Evolutionary conservation across 495 filamentous ascomycete genomes (phyloP).

Genomic region (Hypoxylon perforatum): DNA sequence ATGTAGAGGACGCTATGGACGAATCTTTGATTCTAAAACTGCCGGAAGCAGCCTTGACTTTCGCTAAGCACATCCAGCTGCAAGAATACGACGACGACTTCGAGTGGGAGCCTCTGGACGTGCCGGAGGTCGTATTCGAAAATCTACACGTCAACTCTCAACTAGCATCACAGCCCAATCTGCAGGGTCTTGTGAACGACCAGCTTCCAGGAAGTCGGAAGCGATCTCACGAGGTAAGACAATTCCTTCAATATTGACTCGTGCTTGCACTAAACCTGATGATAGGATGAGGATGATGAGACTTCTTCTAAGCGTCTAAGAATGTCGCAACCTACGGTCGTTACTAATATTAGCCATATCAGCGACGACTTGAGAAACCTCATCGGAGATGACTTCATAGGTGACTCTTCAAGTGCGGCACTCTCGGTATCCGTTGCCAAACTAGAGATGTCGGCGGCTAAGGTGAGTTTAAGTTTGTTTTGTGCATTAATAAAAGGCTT

Average conservation of each 20-base stretch:
- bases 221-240: conserved; percentile 51
- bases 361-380: conserved; percentile 39
- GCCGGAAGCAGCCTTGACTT: conserved; percentile 48
- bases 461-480: conserved; percentile 36
- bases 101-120: conserved; percentile 46
- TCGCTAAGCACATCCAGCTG: conserved; percentile 47
- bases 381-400: conserved; percentile 32
- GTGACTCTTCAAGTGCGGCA: conserved; percentile 23
- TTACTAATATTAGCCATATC: conserved; percentile 31
- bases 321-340: conserved; percentile 42
- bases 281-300: conserved; percentile 47
- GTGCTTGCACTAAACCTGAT: conserved; percentile 18
- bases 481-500: background rate
- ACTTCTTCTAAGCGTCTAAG: conserved; percentile 31
- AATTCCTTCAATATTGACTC: background rate
- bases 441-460: conserved; percentile 49
- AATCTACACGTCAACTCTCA: conserved; percentile 39
- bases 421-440: conserved; percentile 46
- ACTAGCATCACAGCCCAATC: conserved; percentile 19
- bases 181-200: conserved; percentile 9
- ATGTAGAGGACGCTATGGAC: conserved; percentile 47
- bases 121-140: conserved; percentile 53
- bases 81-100: conserved; percentile 45
- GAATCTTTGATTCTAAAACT: conserved; percentile 35
- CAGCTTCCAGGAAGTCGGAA: conserved; percentile 44